phyloP scores from a whole-genome alignment of 441 rosid genomes.

The Lepidium campestre region DNA sequence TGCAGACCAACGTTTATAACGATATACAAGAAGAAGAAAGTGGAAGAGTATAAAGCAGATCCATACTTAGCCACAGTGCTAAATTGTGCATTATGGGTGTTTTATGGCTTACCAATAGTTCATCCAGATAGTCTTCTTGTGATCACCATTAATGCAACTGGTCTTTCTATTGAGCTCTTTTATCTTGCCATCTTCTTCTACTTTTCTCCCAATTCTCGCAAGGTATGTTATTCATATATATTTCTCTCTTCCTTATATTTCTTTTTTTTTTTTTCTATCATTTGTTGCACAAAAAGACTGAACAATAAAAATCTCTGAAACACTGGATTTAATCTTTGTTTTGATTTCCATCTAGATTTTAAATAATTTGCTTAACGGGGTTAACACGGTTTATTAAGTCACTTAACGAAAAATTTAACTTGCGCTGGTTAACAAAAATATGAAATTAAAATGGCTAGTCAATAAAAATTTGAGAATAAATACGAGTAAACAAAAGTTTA shows the following conservation, averaged over 20 bases:
- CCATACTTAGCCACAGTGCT: conserved; percentile 64
- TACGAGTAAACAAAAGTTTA: too few relatives aligned
- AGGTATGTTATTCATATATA: conserved; percentile 22
- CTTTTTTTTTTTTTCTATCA: neutral
- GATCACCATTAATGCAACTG: conserved; percentile 54
- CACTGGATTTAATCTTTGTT: too few relatives aligned
- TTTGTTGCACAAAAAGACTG: neutral
- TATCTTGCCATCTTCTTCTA: conserved; percentile 49
- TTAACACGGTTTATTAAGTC: too few relatives aligned
- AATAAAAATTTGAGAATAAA: too few relatives aligned
- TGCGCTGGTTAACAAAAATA: too few relatives aligned
- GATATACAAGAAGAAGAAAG: conserved; percentile 45
- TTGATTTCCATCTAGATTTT: neutral
- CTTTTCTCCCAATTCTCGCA: conserved; percentile 34
- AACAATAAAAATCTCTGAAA: neutral
- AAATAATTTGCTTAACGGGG: neutral
- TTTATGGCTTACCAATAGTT: conserved; percentile 70
- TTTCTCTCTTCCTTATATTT: neutral
- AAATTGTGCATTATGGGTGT: conserved; percentile 61
- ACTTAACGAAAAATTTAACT: too few relatives aligned
- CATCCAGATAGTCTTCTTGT: conserved; percentile 51
- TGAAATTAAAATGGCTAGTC: too few relatives aligned
- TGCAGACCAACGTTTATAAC: conserved; percentile 56
- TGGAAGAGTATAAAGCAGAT: conserved; percentile 55
- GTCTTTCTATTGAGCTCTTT: conserved; percentile 39